Base-by-base conservation (phyloP, 192 early-diverging fungal species). In the Gaertneriomyces semiglobifer region DNA sequence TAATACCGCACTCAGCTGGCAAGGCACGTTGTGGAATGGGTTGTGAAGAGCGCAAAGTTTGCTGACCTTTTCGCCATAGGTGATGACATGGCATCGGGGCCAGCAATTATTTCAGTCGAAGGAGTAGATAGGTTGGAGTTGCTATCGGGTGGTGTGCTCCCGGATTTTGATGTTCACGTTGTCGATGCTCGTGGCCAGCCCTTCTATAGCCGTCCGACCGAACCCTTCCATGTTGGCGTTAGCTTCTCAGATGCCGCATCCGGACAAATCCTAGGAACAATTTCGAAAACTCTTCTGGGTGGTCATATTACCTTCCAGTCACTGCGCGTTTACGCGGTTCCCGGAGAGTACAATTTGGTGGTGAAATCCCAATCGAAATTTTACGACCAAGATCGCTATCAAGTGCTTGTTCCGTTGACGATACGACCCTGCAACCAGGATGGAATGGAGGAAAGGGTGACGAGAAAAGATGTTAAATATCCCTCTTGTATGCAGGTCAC, bases 1-100 rank as follows among this genome's bases (percentile, higher is more conserved):
- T 6, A 4, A 9, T 1, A 12, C 52, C 9, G 12, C 25, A 12
- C 9, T 58, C 54, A 44, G 7, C 12, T 20, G 44, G 5, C 55
- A 66, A 20, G 8, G 9, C 6, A 55, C 64, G 12, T 43, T n/a
- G 10, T 66, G 64, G 64, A 53, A 66, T 20, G 63, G 63, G 53
- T 18, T 9, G 54, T 56, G 9, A 16, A 44, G 33, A 11, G 10
- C 12, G 47, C 40, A 51, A 14, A 19, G 47, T 63, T 60, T 18
- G 11, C 11, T 60, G 58, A 14, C 11, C 25, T 16, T 43, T 14
- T 12, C 43, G 33, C 20, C 1, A 4, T 11, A 65, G 64, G 64
- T 0, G 48, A 66, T 45, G 53, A 66, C 6, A 33, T 66, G 0
- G 64, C 64, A 19, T 57, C 64, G 3, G 64, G 64, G 6, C 14